Base-by-base conservation (phyloP, 73 alveolate genomes). In the Paramecium octaurelia region DNA sequence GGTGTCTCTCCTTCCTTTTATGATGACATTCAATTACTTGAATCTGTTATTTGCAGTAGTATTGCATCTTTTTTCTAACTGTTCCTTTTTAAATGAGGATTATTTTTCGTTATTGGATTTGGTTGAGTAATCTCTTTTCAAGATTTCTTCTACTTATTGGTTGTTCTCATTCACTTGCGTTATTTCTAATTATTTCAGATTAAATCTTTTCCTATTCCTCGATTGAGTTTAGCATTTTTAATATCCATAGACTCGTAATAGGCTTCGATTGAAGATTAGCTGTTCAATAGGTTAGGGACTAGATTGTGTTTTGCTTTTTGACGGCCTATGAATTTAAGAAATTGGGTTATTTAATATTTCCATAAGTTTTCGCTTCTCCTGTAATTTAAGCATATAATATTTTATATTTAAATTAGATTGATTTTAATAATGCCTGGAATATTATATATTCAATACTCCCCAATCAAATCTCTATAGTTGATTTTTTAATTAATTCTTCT, bases 381-480 rank as follows among this genome's bases (percentile, higher is more conserved):
- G 0, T 34, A 60, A 27, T 64, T 64, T 64, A 31, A 64, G 84
- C 84, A 64, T 64, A 54, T 54, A 54, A 54, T 54, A 54, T 18
- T 27, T 54, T 4, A 54, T 54, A 54, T 54, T 54, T n/a, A 54
- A 27, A 54, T 54, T 54, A n/a, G 35, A 54, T 54, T 54, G 0
- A 54, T 18, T 2, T 54, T 54, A 54, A 54, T 18, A 54, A 54
- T 54, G 21, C 12, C 23, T 64, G 46, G 29, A 31, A 64, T 64
- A 64, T 64, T 31, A 64, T 64, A 64, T 11, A 31, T 10, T 73
- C 87, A 73, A 73, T 73, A 73, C 12, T 73, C 87, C 14, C 87
- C 87, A 31, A 34, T 43, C 46, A 73, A 36, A 36, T 73, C 87
- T 73, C 87, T 31, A 73, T 73, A 73, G n/a, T 73, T 73, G 18